phyloP scores from a whole-genome alignment of 2,329 filamentous ascomycete species.

The Phyllosticta ampelicida region DNA sequence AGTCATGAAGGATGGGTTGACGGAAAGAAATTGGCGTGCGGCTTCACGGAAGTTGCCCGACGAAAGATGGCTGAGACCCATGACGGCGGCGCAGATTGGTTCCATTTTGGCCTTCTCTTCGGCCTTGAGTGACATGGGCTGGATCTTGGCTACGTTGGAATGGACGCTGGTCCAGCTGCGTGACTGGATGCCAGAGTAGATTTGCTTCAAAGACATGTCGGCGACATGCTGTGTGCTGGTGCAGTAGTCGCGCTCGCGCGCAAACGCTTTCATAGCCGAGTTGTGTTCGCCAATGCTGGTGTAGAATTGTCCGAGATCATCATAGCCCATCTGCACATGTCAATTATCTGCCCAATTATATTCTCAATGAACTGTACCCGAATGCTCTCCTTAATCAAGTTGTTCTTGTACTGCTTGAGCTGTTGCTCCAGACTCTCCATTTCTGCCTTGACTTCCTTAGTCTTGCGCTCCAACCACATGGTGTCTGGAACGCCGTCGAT shows the following conservation, averaged over 20 bases:
- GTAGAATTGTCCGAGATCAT: slow-evolving; percentile 78
- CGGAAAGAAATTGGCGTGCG: slow-evolving; percentile 58
- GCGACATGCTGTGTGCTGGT: slow-evolving; percentile 73
- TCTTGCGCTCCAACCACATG: slow-evolving; percentile 62
- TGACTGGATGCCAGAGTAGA: slow-evolving; percentile 64
- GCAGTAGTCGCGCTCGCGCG: slow-evolving; percentile 82
- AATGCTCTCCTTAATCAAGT: slow-evolving; percentile 94
- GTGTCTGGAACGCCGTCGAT: slow-evolving; percentile 56
- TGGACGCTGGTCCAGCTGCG: slow-evolving; percentile 64
- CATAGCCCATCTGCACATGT: slow-evolving; percentile 68
- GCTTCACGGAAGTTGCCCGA: slow-evolving; percentile 52
- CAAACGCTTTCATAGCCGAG: slow-evolving; percentile 65
- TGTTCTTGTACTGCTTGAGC: slow-evolving; percentile 89
- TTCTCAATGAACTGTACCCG: slow-evolving; percentile 44
- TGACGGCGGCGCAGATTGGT: slow-evolving; percentile 55
- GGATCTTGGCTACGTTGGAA: slow-evolving; percentile 48
- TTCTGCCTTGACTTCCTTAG: slow-evolving; percentile 57
- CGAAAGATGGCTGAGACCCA: slow-evolving; percentile 51
- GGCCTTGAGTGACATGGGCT: slow-evolving; percentile 41
- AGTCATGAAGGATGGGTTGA: slow-evolving; percentile 41
- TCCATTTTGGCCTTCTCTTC: slow-evolving; percentile 48
- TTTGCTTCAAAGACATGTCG: slow-evolving; percentile 69
- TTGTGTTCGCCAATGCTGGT: slow-evolving; percentile 66
- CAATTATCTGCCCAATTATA: not conserved
- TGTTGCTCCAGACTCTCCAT: slow-evolving; percentile 70